These are phyloP conservation scores for Ceratocystis destructans DNA, from an alignment of 2,329 filamentous ascomycete genomes.

Conservation along the genomic window DNA sequence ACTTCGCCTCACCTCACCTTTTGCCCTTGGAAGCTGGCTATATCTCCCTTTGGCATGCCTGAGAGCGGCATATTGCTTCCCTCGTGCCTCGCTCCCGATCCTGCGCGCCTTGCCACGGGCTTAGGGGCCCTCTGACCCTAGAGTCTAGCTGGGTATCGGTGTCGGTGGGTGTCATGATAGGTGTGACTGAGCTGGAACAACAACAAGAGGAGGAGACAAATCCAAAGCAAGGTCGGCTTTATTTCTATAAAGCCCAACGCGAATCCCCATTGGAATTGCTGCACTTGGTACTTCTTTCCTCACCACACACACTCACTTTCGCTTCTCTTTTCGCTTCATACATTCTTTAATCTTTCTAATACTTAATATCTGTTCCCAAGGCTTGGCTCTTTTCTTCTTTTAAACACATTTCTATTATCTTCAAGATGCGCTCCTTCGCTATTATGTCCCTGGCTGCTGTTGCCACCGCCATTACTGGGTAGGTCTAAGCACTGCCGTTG, in stretches of 20 bases:
- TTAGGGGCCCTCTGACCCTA: too few relatives aligned
- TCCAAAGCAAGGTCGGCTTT: too few relatives aligned
- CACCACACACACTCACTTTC: background rate
- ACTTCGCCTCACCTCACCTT: too few relatives aligned
- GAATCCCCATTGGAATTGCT: background rate
- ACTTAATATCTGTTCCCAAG: conserved; percentile 4
- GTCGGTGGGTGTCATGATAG: too few relatives aligned
- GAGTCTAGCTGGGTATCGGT: too few relatives aligned
- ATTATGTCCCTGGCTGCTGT: conserved; percentile 14
- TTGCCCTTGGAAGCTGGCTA: too few relatives aligned
- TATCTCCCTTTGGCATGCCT: too few relatives aligned
- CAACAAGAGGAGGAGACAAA: too few relatives aligned
- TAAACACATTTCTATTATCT: background rate
- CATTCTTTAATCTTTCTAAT: conserved; percentile 5
- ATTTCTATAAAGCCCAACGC: background rate
- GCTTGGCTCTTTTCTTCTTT: background rate
- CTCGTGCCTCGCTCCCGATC: too few relatives aligned
- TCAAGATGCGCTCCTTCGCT: conserved; percentile 16
- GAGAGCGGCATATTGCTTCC: too few relatives aligned
- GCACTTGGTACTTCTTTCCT: background rate
- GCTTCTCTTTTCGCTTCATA: background rate
- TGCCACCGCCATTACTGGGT: conserved; percentile 17
- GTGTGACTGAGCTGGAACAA: too few relatives aligned
- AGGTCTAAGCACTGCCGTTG: background rate
- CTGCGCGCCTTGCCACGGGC: too few relatives aligned